A percentile compares a stretch with the other conserved stretches of the same genome.
Conservation (phyloP, 2,329 filamentous ascomycete genomes). For the Colletotrichum sublineola region DNA sequence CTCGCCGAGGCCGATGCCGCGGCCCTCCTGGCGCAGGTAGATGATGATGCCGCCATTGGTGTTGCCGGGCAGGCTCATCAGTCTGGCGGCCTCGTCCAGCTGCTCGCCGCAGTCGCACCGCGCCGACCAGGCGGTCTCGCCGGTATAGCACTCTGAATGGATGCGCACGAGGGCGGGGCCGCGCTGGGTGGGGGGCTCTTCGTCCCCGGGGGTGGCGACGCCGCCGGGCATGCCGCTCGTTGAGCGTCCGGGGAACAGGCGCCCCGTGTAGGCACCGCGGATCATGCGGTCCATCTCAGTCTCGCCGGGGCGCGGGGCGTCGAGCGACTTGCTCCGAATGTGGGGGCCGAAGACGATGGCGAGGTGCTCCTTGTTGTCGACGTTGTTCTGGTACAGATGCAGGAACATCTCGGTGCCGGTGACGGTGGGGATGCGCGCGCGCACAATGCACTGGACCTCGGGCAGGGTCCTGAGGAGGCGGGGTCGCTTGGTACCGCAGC, state of each 20-base stretch:
- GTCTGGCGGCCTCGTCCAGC: slow-evolving; percentile 91
- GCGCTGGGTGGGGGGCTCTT: slow-evolving; percentile 35
- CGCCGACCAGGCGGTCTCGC: slow-evolving; percentile 98
- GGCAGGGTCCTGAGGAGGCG: slow-evolving; percentile 82
- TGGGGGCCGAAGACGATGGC: slow-evolving; percentile 95
- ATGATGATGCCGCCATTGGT: slow-evolving; percentile 84
- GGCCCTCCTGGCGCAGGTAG: slow-evolving; percentile 94
- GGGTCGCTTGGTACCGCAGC: slow-evolving; percentile 74
- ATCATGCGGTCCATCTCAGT: slow-evolving; percentile 94
- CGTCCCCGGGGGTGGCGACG: slow-evolving; percentile 45
- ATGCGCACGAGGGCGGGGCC: slow-evolving; percentile 86
- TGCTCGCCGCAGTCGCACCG: slow-evolving; percentile 98
- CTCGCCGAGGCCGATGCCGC: slow-evolving; percentile 93
- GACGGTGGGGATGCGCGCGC: slow-evolving; percentile 94
- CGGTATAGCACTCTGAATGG: slow-evolving; percentile 98
- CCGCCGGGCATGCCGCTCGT: slow-evolving; percentile 73
- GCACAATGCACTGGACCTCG: slow-evolving; percentile 91
- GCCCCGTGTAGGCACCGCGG: slow-evolving; percentile 90
- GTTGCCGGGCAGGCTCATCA: slow-evolving; percentile 83
- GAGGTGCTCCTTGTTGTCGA: slow-evolving; percentile 95
- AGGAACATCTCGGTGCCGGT: slow-evolving; percentile 96
- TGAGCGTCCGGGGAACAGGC: slow-evolving; percentile 86
- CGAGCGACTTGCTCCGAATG: slow-evolving; percentile 81
- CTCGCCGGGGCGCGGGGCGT: slow-evolving; percentile 80
- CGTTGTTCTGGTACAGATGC: slow-evolving; percentile 92